Evolutionary conservation across 2,329 filamentous ascomycete species (phyloP).

Genomic region (Ophiocordyceps unilateralis): DNA sequence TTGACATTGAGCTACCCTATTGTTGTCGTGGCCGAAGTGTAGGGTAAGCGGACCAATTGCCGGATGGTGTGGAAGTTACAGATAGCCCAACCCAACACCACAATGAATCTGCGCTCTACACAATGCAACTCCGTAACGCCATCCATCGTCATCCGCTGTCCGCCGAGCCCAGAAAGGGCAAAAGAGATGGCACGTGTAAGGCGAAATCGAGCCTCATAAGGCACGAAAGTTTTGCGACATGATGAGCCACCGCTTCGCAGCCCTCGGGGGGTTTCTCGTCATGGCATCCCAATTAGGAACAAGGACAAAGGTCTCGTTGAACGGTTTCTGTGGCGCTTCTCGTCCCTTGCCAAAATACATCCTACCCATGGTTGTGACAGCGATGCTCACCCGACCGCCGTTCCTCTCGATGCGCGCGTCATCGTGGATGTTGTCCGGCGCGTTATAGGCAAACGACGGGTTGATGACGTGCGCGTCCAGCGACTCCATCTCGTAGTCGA

Average conservation of each 20-base stretch:
- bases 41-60: background rate
- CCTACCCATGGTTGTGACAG: conserved; percentile 56
- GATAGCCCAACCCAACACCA: too few species aligned
- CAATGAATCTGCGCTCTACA: too few species aligned
- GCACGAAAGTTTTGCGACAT: conserved; percentile 56
- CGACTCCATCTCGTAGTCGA: conserved; percentile 56
- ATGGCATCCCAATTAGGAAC: conserved; percentile 56
- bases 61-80: background rate
- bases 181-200: background rate
- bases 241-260: conserved; percentile 44
- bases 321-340: conserved; percentile 47
- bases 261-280: conserved; percentile 32
- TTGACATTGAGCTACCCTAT: too few species aligned
- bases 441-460: conserved; percentile 40
- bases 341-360: conserved; percentile 50
- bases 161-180: background rate
- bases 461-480: conserved; percentile 69
- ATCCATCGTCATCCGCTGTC: background rate
- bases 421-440: conserved; percentile 26
- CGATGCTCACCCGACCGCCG: conserved; percentile 47
- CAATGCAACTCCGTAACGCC: background rate
- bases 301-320: conserved; percentile 66
- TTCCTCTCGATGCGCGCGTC: conserved; percentile 27
- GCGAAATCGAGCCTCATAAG: conserved; percentile 15
- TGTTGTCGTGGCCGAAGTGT: background rate